Evolutionary conservation across 2,329 filamentous ascomycete species (phyloP), one percentile per base, ranked within the genome.

Genomic region (Exophiala spinifera): DNA sequence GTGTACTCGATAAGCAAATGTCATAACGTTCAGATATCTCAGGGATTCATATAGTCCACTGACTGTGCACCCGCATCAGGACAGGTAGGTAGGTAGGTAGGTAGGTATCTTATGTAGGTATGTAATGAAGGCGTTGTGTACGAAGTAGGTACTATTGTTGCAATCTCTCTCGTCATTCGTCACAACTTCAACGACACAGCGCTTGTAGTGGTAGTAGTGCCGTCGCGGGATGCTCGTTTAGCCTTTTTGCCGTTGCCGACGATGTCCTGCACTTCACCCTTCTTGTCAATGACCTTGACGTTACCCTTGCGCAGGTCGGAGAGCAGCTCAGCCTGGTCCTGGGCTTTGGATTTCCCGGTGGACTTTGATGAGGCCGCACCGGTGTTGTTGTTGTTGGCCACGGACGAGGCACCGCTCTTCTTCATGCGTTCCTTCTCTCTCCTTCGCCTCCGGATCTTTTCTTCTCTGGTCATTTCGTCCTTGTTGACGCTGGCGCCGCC

Each of bases 241-340:
- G 87, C 80, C 75, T 88, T 87, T 66, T 87, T 89, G 25, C 91
- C 91, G 63, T 87, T 89, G 25, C 91, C 91, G 63, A 94, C 85
- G 31, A 96, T 81, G 73, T 95, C 87, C 15, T 86, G 86, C 51
- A 96, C 75, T 70, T 91, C 86, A 49, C 92, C 92, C 77, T 89
- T 91, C 74, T 87, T 88, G 59, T 91, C 91, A 73, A 96, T 94
- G 56, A 97, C 82, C 79, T 88, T 92, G 64, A 96, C 92, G 56
- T 89, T 89, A 49, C 89, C 91, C 79, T 87, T 89, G 76, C 87
- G 89, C 67, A 92, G 74, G 53, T 86, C 82, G 1, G 82, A 82
- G 51, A 89, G 69, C 37, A 88, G 77, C 48, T 78, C 74, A 60
- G 80, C 77, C 66, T 77, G 73, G 52, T 76, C 69, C 10, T 66